Evolutionary conservation across 352 stramenopile genomes (phyloP), one percentile per base, ranked within the genome.

Genomic region (Pythium phragmitis): DNA sequence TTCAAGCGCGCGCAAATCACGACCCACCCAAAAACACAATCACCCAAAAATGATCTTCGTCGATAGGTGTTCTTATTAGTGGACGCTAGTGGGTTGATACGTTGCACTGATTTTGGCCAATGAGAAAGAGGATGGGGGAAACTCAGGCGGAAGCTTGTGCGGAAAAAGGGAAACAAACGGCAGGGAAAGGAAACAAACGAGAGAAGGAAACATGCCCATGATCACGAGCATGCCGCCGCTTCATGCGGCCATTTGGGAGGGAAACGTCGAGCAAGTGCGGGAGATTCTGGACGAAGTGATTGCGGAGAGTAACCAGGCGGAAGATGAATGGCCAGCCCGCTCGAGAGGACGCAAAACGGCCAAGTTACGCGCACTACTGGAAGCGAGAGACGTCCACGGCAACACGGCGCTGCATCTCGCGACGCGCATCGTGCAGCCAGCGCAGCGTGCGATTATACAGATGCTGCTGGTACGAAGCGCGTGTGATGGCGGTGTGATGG

Each of bases 321-420:
- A n/a, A 42, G 23, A 37, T 26, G n/a, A 4, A 8, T 34, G 11
- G 5, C 42, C 50, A 11, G 19, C 46, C 8, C 26, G 14, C 47
- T 42, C 47, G 1, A 33, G 19, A 34, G 34, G 46, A 9, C 57
- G 57, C 36, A 26, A 37, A 43, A 51, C 30, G 17, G 45, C 60
- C 6, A 60, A 55, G 47, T 43, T 78, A 19, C 72, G 77, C 56
- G 58, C 71, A 17, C 46, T 90, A 6, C 51, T 94, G 26, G 79
- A 90, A 51, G 65, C 60, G 23, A 82, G 79, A 50, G 85, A 94
- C 60, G 54, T 46, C 43, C 76, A 76, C 23, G 85, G 85, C 37
- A 89, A 92, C 70, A 85, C 85, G 34, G 75, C 81, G 34, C 57
- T 94, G 55, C 84, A 92, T 70, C 79, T 94, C 65, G 82, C 85